Conservation (phyloP, 345 rosid genomes). For the Pistacia vera region DNA sequence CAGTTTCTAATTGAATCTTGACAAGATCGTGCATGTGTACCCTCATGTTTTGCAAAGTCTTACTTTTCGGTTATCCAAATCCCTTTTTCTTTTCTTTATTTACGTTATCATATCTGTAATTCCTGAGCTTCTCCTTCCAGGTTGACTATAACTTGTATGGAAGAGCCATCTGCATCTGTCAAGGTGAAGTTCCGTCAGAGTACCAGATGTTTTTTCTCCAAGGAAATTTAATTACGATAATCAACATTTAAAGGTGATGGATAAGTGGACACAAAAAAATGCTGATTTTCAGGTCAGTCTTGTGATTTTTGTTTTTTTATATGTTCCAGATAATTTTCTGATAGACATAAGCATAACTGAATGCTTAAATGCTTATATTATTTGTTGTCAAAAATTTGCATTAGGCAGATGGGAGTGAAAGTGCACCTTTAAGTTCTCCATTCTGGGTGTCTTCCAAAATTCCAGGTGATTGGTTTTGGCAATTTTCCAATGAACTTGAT, state of each 20-base stretch:
- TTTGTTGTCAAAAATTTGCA: constrained; percentile 30
- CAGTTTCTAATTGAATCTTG: not conserved
- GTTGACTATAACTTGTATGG: constrained; percentile 92
- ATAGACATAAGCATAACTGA: not conserved
- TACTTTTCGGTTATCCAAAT: not conserved
- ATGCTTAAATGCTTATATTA: constrained; percentile 13
- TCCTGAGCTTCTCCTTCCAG: constrained; percentile 37
- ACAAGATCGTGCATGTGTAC: not conserved
- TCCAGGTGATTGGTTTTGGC: constrained; percentile 85
- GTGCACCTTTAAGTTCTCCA: constrained; percentile 44
- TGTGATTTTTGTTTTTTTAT: constrained; percentile 14
- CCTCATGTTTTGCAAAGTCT: not conserved
- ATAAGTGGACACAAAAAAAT: constrained; percentile 28
- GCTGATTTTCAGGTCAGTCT: constrained; percentile 50
- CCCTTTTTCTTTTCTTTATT: constrained; percentile 1
- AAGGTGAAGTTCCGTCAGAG: constrained; percentile 78
- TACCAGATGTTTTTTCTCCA: constrained; percentile 52
- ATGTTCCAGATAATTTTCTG: not conserved
- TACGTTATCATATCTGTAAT: constrained; percentile 13
- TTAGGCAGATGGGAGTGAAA: constrained; percentile 61
- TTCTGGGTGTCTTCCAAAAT: constrained; percentile 74
- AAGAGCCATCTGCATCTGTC: constrained; percentile 88
- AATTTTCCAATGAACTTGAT: constrained; percentile 43
- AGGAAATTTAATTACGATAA: constrained; percentile 37
- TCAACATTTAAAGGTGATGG: constrained; percentile 34